These are phyloP conservation scores for Verticillium klebahnii DNA, from an alignment of 2,329 filamentous ascomycete species.

Conservation along the genomic window DNA sequence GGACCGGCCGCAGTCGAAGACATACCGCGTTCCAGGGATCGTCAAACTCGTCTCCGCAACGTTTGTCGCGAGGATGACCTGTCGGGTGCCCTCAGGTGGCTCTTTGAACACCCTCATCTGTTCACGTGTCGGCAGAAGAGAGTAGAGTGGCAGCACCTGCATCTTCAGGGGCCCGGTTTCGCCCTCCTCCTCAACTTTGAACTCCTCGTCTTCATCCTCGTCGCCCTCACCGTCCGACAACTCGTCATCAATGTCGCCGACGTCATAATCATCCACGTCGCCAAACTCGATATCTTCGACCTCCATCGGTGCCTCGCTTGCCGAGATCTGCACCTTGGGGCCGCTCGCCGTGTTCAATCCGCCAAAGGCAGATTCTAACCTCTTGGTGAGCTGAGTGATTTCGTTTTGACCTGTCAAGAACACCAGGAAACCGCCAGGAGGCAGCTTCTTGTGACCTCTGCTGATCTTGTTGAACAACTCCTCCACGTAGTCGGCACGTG, in stretches of 20 bases:
- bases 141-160: constrained; percentile 91
- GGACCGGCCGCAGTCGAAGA: constrained; percentile 88
- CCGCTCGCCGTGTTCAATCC: constrained; percentile 51
- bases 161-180: constrained; percentile 59
- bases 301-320: constrained; percentile 74
- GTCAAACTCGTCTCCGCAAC: constrained; percentile 96
- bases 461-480: constrained; percentile 86
- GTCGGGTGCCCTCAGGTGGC: constrained; percentile 73
- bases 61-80: constrained; percentile 91
- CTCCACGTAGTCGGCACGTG: constrained; percentile 82
- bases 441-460: constrained; percentile 83
- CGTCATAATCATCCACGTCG: constrained; percentile 58
- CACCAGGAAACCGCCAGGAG: constrained; percentile 84
- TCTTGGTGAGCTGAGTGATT: constrained; percentile 78
- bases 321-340: constrained; percentile 69
- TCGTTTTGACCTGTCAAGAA: constrained; percentile 94
- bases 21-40: constrained; percentile 90
- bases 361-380: constrained; percentile 64
- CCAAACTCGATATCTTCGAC: constrained; percentile 85
- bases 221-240: constrained; percentile 47
- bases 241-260: constrained; percentile 56
- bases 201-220: constrained; percentile 61
- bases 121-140: constrained; percentile 82
- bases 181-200: constrained; percentile 63
- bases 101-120: constrained; percentile 88